These are phyloP conservation scores for Pyrenophora teres DNA, from an alignment of 2,329 filamentous ascomycete species.

Conservation along the genomic window DNA sequence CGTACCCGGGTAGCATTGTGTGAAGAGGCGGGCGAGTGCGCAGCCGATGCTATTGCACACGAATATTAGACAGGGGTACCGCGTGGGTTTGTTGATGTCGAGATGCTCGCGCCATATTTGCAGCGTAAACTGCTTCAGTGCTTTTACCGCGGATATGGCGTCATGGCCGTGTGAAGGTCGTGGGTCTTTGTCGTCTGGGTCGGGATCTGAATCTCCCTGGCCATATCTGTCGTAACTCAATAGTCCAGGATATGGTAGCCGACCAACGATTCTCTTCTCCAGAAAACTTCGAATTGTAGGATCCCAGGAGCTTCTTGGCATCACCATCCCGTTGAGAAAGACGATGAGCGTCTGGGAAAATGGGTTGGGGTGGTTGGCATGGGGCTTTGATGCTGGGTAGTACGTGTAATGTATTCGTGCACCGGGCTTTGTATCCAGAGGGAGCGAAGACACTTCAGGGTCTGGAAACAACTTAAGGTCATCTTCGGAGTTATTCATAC, in stretches of 20 bases:
- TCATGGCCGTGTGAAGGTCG: slow-evolving; percentile 55
- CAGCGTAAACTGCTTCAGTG: slow-evolving; percentile 53
- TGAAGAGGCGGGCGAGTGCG: slow-evolving; percentile 58
- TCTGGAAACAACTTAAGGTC: slow-evolving; percentile 37
- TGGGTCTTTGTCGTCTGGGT: slow-evolving; percentile 45
- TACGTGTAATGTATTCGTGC: slow-evolving; percentile 44
- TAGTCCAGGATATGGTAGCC: slow-evolving; percentile 48
- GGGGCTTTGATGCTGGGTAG: slow-evolving; percentile 36
- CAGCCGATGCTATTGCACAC: slow-evolving; percentile 61
- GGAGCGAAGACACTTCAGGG: slow-evolving; percentile 34
- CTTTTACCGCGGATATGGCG: slow-evolving; percentile 49
- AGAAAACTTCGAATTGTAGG: slow-evolving; percentile 40
- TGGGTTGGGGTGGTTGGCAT: slow-evolving; percentile 32
- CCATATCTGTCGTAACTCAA: slow-evolving; percentile 64
- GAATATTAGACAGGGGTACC: slow-evolving; percentile 48
- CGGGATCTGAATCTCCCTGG: slow-evolving; percentile 58
- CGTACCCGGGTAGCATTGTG: slow-evolving; percentile 52
- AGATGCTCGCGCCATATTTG: slow-evolving; percentile 47
- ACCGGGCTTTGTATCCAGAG: slow-evolving; percentile 36
- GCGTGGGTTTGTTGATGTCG: slow-evolving; percentile 39
- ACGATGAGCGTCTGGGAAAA: slow-evolving; percentile 48
- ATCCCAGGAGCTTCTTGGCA: slow-evolving; percentile 49
- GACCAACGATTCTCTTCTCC: slow-evolving; percentile 28
- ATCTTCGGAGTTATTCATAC: slow-evolving; percentile 31
- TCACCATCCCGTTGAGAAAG: slow-evolving; percentile 53